Conservation (phyloP, 202 grass and related monocot species). For the Bolboschoenoplectus hybrid region DNA sequence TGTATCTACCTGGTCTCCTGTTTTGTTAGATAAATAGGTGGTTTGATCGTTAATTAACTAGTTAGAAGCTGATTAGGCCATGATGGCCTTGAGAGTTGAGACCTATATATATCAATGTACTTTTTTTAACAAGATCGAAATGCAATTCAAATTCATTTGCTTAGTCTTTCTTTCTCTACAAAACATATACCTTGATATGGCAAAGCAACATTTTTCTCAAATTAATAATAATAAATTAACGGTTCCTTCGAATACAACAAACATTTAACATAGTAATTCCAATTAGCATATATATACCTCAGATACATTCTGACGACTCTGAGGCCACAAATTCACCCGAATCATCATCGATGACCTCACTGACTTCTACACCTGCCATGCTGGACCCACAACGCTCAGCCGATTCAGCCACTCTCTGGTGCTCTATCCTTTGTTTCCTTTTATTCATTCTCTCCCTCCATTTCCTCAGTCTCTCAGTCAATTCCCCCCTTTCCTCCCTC, state of each 20-base stretch:
- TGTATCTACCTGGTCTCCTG: neutral
- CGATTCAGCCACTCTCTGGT: neutral
- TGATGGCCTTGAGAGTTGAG: neutral
- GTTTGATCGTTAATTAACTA: neutral
- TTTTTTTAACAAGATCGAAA: neutral
- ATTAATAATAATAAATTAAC: neutral
- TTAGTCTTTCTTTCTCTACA: neutral
- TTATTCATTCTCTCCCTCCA: slow-evolving; percentile 37
- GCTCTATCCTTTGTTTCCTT: slow-evolving; percentile 37
- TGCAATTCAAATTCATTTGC: neutral
- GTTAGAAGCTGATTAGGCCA: neutral
- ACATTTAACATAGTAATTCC: slow-evolving; percentile 15
- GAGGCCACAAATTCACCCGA: slow-evolving; percentile 40
- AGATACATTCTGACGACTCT: slow-evolving; percentile 40
- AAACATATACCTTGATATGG: neutral
- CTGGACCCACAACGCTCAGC: neutral
- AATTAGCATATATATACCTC: slow-evolving; percentile 1
- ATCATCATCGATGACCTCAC: slow-evolving; percentile 40
- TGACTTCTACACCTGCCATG: slow-evolving; percentile 15
- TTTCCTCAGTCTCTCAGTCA: slow-evolving; percentile 28
- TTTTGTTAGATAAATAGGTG: neutral
- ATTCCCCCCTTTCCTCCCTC: neutral
- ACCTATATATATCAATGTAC: too few relatives aligned
- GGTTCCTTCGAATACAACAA: neutral
- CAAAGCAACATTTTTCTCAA: neutral